Conservation (phyloP, 768 basidiomycete species). For the Dentipellis fragilis region DNA sequence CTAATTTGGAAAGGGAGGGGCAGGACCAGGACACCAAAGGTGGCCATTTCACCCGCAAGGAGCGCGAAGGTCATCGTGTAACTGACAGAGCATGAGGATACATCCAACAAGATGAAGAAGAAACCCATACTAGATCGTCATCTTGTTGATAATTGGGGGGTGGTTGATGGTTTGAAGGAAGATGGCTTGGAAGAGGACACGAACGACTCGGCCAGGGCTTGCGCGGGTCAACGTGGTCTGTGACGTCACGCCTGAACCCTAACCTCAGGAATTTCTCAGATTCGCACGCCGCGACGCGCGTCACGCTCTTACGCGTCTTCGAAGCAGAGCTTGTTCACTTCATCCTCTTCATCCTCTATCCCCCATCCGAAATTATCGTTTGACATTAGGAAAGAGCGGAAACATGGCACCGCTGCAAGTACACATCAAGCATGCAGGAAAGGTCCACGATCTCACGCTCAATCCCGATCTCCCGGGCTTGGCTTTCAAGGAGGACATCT, state of each 20-base stretch:
- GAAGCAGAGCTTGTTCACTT: too few relatives aligned
- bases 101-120: neutral
- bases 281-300: neutral
- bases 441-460: slow-evolving; percentile 59
- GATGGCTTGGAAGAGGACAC: neutral
- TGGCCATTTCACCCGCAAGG: slow-evolving; percentile 75
- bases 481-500: slow-evolving; percentile 78
- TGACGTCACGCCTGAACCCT: neutral
- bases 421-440: slow-evolving; percentile 85
- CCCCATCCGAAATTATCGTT: too few relatives aligned
- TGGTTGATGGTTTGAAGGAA: neutral
- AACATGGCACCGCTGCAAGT: slow-evolving; percentile 64
- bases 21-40: slow-evolving; percentile 76
- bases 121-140: slow-evolving; percentile 39
- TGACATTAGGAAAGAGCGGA: neutral
- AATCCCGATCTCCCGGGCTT: slow-evolving; percentile 60
- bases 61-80: slow-evolving; percentile 76
- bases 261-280: neutral
- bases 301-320: neutral
- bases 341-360: too few relatives aligned
- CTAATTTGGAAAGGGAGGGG: slow-evolving; percentile 74
- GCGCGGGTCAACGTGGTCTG: neutral
- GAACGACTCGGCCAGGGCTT: neutral
- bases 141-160: slow-evolving; percentile 14
- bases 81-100: slow-evolving; percentile 25